Evolutionary conservation across 2,329 filamentous ascomycete species (phyloP).

Genomic region (Cladosporium oxysporum): DNA sequence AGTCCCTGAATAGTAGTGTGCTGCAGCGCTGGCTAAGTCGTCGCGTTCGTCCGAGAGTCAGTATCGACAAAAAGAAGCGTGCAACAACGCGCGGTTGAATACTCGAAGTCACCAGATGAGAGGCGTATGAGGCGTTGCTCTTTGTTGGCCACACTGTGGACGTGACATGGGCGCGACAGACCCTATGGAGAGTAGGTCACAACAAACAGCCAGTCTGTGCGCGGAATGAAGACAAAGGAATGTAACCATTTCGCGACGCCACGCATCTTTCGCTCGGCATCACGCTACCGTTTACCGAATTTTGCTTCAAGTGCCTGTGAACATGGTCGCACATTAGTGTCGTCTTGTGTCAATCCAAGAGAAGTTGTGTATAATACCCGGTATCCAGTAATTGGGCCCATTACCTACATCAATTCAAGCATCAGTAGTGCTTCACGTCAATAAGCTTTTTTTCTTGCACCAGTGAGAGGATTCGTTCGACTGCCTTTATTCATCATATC

Average conservation of each 20-base stretch:
- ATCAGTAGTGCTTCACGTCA: background rate
- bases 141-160: background rate
- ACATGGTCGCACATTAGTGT: background rate
- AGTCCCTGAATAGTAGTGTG: background rate
- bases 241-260: constrained; percentile 14
- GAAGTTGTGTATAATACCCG: background rate
- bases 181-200: background rate
- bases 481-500: constrained; percentile 8
- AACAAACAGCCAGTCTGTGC: constrained; percentile 15
- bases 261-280: background rate
- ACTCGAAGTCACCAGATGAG: background rate
- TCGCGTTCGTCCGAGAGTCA: background rate
- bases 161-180: constrained; percentile 1
- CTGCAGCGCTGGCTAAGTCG: background rate
- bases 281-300: background rate
- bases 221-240: constrained; percentile 12
- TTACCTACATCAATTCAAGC: background rate
- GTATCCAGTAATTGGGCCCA: background rate
- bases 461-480: background rate
- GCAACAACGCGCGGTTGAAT: background rate
- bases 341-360: background rate
- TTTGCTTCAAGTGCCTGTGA: background rate
- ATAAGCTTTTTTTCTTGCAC: background rate
- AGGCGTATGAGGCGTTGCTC: constrained; percentile 4
- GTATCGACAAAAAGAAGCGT: background rate